Evolutionary conservation across 306 rosid species (phyloP).

Genomic region (Fragaria nilgerrensis): DNA sequence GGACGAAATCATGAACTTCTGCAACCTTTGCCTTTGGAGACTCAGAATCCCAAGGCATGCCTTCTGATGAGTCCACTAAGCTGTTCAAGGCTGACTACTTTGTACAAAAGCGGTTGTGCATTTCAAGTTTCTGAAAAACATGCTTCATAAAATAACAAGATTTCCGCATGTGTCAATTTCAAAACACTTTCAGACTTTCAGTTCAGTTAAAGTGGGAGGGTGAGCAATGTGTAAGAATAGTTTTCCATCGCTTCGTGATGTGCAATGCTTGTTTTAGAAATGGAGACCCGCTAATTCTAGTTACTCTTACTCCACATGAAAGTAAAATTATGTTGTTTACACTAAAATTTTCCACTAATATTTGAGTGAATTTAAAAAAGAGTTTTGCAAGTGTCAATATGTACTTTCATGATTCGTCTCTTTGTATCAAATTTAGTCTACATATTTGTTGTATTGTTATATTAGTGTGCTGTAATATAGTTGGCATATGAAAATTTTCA

Average conservation of each 20-base stretch:
- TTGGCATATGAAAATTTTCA: no score
- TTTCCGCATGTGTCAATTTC: neutral
- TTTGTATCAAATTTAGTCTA: no score
- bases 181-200: neutral
- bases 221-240: neutral
- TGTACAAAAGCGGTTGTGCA: slow-evolving; percentile 7
- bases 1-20: slow-evolving; percentile 32
- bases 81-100: slow-evolving; percentile 31
- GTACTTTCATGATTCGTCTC: no score
- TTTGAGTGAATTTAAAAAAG: no score
- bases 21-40: slow-evolving; percentile 25
- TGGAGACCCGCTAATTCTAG: neutral
- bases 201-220: neutral
- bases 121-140: neutral
- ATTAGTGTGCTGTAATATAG: no score
- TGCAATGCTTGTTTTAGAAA: neutral
- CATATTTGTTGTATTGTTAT: no score
- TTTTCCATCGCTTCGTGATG: neutral
- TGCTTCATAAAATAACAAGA: neutral
- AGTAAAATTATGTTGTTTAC: neutral
- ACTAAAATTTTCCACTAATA: neutral
- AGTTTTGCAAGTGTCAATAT: no score
- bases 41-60: slow-evolving; percentile 34
- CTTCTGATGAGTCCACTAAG: slow-evolving; percentile 17
- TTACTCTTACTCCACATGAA: neutral